Conservation (phyloP, 31 red algal species). For the Porphyra umbilicalis region DNA sequence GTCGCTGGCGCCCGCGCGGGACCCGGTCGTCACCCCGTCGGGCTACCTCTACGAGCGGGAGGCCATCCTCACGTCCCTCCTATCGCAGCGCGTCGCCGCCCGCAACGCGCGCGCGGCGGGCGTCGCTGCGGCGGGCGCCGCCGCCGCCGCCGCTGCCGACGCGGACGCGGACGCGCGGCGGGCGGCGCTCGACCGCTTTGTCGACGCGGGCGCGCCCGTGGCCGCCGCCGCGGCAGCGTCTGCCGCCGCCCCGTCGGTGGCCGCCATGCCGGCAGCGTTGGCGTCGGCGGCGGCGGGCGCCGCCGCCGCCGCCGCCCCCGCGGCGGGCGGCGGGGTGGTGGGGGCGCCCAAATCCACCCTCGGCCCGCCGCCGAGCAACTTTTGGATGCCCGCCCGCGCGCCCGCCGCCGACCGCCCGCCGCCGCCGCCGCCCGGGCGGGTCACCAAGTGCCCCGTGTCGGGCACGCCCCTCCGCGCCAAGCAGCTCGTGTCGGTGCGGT, state of each 20-base stretch:
- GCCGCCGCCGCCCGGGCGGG: neutral
- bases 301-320: neutral
- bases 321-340: neutral
- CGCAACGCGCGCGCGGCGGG: neutral
- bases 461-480: constrained; percentile 30
- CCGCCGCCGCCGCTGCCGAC: neutral
- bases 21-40: constrained; percentile 57
- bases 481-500: constrained; percentile 21
- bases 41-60: constrained; percentile 68
- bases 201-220: neutral
- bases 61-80: constrained; percentile 35
- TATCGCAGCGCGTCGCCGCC: constrained; percentile 25
- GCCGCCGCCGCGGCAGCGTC: too few relatives aligned
- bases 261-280: neutral
- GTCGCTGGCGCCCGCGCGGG: constrained; percentile 18
- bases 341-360: neutral
- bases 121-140: neutral
- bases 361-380: constrained; percentile 11
- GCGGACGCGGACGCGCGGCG: constrained; percentile 2
- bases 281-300: neutral
- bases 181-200: neutral
- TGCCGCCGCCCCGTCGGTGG: too few relatives aligned
- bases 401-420: neutral
- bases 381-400: constrained; percentile 28
- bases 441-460: constrained; percentile 32